Evolutionary conservation across 805 yeast genomes (phyloP).

Genomic region (Nakazawaea holstii): DNA sequence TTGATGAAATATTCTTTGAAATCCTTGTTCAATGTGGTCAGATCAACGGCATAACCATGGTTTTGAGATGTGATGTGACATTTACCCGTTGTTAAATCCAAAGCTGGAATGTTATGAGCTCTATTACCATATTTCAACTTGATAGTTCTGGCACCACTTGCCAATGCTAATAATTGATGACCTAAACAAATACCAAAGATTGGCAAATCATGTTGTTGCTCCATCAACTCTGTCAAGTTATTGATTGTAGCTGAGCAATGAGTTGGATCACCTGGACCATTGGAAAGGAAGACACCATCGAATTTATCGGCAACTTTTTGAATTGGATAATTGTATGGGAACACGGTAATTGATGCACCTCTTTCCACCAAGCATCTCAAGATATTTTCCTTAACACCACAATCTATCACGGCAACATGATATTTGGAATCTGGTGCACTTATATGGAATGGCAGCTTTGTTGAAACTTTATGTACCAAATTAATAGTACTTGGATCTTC

Average conservation of each 20-base stretch:
- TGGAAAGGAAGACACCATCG: slow-evolving; percentile 91
- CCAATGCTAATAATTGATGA: slow-evolving; percentile 92
- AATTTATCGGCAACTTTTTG: slow-evolving; percentile 86
- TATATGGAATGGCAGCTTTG: slow-evolving; percentile 91
- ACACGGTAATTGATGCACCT: slow-evolving; percentile 94
- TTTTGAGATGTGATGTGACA: slow-evolving; percentile 98
- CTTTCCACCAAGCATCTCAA: slow-evolving; percentile 89
- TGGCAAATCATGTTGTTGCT: slow-evolving; percentile 61
- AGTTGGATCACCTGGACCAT: slow-evolving; percentile 98
- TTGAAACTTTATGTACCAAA: slow-evolving; percentile 88
- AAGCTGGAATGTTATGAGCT: slow-evolving; percentile 97
- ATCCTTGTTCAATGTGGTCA: slow-evolving; percentile 62
- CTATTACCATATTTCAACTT: slow-evolving; percentile 97
- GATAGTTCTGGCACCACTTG: slow-evolving; percentile 88
- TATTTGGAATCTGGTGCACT: slow-evolving; percentile 54
- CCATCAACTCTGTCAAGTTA: slow-evolving; percentile 69
- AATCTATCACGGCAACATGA: slow-evolving; percentile 91
- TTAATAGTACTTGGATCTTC: slow-evolving; percentile 87
- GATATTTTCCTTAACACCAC: slow-evolving; percentile 98
- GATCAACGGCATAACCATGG: slow-evolving; percentile 97
- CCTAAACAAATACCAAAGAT: slow-evolving; percentile 98
- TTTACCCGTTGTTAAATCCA: slow-evolving; percentile 83
- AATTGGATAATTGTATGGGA: slow-evolving; percentile 93
- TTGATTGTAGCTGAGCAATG: slow-evolving; percentile 77
- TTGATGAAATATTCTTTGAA: slow-evolving; percentile 89